Conservation (phyloP, 768 basidiomycete species). For the Lactifluus hygrophoroides region DNA sequence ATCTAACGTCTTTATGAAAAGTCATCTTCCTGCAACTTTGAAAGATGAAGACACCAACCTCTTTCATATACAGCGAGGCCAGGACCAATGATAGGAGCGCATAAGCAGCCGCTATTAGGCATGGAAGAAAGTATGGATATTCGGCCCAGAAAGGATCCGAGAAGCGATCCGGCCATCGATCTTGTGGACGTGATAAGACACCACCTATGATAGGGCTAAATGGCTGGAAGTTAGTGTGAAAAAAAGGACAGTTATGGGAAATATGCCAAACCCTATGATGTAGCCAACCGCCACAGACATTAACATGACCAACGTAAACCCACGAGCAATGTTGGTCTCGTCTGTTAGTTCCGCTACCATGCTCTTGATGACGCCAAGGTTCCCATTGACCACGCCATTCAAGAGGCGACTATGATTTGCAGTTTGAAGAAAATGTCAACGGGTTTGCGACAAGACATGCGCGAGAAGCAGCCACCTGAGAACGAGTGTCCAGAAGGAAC, state of each 20-base stretch:
- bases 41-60: background rate
- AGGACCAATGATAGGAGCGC: background rate
- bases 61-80: slow-evolving; percentile 1
- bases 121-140: slow-evolving; percentile 24
- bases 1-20: background rate
- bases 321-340: background rate
- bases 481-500: slow-evolving; percentile 26
- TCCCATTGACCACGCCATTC: slow-evolving; percentile 33
- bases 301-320: slow-evolving; percentile 19
- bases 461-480: background rate
- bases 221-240: slow-evolving; percentile 8
- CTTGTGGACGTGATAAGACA: slow-evolving; percentile 21
- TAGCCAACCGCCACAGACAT: background rate
- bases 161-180: slow-evolving; percentile 18
- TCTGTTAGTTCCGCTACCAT: slow-evolving; percentile 23
- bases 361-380: slow-evolving; percentile 27
- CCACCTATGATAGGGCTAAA: slow-evolving; percentile 21
- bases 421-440: no score
- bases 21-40: background rate
- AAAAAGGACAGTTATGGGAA: no score
- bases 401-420: slow-evolving; percentile 9
- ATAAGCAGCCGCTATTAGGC: background rate
- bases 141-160: slow-evolving; percentile 19
- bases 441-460: no score
- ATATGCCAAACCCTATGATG: background rate